These are phyloP conservation scores for Triticum turgidum DNA, from an alignment of 176 grass and related monocot species.

Conservation along the genomic window DNA sequence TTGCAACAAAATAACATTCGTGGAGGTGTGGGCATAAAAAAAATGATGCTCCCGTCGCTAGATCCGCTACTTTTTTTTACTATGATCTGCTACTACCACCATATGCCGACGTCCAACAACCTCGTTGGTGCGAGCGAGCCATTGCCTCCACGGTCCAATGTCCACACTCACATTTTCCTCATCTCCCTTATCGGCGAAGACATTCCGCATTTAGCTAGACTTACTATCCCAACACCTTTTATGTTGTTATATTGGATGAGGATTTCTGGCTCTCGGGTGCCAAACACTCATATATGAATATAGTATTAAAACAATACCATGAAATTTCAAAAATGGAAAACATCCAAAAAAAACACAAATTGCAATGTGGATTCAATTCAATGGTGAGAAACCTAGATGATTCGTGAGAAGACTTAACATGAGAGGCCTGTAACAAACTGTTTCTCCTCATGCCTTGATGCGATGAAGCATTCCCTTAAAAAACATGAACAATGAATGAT, in stretches of 20 bases:
- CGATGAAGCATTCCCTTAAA: neutral
- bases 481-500: slow-evolving; percentile 24
- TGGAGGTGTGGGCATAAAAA: too few species aligned
- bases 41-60: too few species aligned
- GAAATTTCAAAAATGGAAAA: neutral
- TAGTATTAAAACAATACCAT: too few species aligned
- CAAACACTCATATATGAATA: too few species aligned
- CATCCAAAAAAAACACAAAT: too few species aligned
- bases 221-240: too few species aligned
- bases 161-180: neutral
- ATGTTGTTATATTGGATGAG: too few species aligned
- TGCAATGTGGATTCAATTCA: too few species aligned
- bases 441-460: neutral
- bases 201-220: neutral
- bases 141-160: too few species aligned
- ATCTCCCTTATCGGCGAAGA: neutral
- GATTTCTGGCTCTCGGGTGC: too few species aligned
- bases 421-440: neutral
- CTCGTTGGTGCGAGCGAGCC: neutral
- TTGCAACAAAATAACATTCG: too few species aligned
- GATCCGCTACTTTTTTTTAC: too few species aligned
- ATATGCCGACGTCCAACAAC: neutral
- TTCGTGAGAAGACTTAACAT: neutral
- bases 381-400: neutral
- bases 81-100: neutral